Percentiles rank a stretch among this genome's conserved stretches.
These are phyloP conservation scores for Leucosporidium scottii DNA, from an alignment of 768 basidiomycete species.

Conservation along the genomic window DNA sequence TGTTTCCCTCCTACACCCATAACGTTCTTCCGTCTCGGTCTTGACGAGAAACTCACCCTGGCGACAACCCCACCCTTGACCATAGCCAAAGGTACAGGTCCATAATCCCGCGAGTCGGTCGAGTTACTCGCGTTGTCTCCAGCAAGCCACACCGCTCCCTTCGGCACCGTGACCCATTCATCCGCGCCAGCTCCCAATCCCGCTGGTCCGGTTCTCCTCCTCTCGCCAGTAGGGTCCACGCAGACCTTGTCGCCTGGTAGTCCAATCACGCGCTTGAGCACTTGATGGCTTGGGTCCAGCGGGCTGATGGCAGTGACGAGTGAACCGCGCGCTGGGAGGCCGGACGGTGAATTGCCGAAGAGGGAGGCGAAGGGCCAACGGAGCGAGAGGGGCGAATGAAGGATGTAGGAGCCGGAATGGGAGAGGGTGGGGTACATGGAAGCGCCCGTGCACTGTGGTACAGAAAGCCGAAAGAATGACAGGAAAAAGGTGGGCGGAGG, in stretches of 20 bases:
- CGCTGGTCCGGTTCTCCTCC: slow-evolving; percentile 27
- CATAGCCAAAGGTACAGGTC: slow-evolving; percentile 76
- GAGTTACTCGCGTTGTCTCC: slow-evolving; percentile 82
- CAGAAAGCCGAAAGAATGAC: neutral
- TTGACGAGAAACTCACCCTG: slow-evolving; percentile 23
- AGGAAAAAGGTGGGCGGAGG: neutral
- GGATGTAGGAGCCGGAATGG: slow-evolving; percentile 21
- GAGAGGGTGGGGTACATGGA: slow-evolving; percentile 32
- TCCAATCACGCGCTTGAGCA: slow-evolving; percentile 72
- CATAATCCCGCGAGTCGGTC: slow-evolving; percentile 84
- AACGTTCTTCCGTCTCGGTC: too few relatives aligned
- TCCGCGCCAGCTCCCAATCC: slow-evolving; percentile 10
- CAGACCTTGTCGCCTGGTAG: slow-evolving; percentile 82
- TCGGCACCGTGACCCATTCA: slow-evolving; percentile 67
- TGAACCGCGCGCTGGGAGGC: slow-evolving; percentile 21
- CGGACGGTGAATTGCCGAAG: slow-evolving; percentile 20
- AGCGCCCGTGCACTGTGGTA: slow-evolving; percentile 25
- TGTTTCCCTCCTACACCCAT: too few relatives aligned
- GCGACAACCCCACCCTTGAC: slow-evolving; percentile 57
- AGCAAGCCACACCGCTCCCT: slow-evolving; percentile 79
- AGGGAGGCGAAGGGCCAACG: slow-evolving; percentile 29
- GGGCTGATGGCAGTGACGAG: slow-evolving; percentile 31
- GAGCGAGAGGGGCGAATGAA: slow-evolving; percentile 24
- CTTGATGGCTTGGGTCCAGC: slow-evolving; percentile 20
- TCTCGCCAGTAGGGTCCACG: slow-evolving; percentile 60